These are phyloP conservation scores for Candida labiduridarum DNA, from an alignment of 1,139 yeast species.

Conservation along the genomic window DNA sequence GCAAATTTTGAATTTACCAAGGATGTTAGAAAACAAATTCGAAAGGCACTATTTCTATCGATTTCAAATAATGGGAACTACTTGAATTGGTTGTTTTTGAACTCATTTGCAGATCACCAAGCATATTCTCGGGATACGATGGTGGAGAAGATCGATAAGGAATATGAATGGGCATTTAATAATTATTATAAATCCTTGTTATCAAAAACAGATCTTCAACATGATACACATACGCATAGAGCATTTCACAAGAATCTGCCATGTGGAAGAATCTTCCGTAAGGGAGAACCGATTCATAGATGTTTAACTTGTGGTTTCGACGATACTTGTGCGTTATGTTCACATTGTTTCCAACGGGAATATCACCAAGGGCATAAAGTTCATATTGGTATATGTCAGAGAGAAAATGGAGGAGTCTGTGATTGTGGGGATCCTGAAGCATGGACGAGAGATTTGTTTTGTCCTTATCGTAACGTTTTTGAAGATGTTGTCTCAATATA, in stretches of 20 bases:
- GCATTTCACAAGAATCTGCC: conserved; percentile 69
- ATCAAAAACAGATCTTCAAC: conserved; percentile 23
- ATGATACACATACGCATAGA: conserved; percentile 33
- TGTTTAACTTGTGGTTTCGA: conserved; percentile 85
- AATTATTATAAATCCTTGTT: conserved; percentile 30
- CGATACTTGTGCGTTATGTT: conserved; percentile 86
- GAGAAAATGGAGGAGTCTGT: conserved; percentile 88
- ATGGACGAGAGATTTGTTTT: conserved; percentile 44
- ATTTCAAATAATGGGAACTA: conserved; percentile 53
- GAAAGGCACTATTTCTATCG: conserved; percentile 54
- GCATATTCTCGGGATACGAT: conserved; percentile 12
- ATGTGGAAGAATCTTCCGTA: conserved; percentile 73
- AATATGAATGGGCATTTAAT: conserved; percentile 40
- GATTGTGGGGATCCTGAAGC: conserved; percentile 70
- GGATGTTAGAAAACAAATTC: conserved; percentile 40
- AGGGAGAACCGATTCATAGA: conserved; percentile 87
- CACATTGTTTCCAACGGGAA: conserved; percentile 70
- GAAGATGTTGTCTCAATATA: conserved; percentile 15
- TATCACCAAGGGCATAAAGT: conserved; percentile 79
- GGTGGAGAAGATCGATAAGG: conserved; percentile 29
- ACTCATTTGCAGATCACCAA: conserved; percentile 18
- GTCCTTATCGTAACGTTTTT: conserved; percentile 32
- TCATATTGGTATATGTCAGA: conserved; percentile 67
- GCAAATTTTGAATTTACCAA: conserved; percentile 37
- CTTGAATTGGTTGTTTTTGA: conserved; percentile 54